Conservation (phyloP, 179 eudicot species). For the Carnegiea gigantea region DNA sequence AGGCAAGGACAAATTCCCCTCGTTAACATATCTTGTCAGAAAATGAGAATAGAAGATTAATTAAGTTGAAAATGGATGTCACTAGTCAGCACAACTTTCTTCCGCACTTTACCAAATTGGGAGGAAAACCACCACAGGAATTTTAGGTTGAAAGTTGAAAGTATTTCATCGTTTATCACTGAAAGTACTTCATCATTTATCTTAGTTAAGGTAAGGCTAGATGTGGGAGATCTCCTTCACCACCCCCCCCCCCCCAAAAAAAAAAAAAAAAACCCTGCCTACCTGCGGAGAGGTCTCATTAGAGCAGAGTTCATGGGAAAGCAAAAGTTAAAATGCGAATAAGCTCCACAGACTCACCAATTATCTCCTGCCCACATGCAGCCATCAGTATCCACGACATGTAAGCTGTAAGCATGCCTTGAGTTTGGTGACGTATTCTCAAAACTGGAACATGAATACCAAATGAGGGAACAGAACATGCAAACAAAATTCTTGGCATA, state of each 20-base stretch:
- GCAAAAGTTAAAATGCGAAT: not conserved
- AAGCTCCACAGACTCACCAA: slow-evolving; percentile 55
- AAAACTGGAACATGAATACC: slow-evolving; percentile 46
- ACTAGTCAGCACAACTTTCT: not conserved
- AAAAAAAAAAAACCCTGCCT: no score
- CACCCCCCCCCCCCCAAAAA: not conserved
- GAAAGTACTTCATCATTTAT: not conserved
- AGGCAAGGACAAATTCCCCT: not conserved
- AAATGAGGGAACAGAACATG: not conserved
- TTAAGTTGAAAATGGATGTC: not conserved
- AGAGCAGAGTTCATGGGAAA: not conserved
- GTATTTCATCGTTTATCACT: not conserved
- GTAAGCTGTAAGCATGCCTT: slow-evolving; percentile 96
- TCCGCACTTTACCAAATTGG: not conserved
- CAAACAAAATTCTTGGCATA: not conserved
- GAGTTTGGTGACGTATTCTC: slow-evolving; percentile 87
- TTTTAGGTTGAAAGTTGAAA: not conserved
- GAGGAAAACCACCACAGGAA: not conserved
- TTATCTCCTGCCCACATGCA: slow-evolving; percentile 90
- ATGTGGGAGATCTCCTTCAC: no score
- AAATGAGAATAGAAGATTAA: not conserved
- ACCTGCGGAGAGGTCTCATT: no score
- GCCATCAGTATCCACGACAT: slow-evolving; percentile 79
- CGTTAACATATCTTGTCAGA: not conserved
- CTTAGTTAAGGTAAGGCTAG: no score